Percentiles rank a stretch among this genome's conserved stretches.
Evolutionary conservation across 257 asterid genomes (phyloP).

Genomic region (Anisodus tanguticus): DNA sequence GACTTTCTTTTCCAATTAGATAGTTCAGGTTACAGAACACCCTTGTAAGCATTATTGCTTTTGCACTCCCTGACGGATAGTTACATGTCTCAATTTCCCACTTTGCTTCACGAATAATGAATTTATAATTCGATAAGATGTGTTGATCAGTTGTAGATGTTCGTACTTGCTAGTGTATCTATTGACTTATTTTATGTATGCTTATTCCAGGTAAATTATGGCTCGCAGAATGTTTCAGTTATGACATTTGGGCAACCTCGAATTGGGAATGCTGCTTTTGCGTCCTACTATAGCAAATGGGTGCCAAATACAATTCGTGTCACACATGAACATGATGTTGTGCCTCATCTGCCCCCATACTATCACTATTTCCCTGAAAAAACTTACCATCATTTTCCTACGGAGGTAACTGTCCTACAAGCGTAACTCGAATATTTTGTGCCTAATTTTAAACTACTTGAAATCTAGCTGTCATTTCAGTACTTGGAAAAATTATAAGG

Average conservation of each 20-base stretch:
- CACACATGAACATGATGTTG: slow-evolving; percentile 85
- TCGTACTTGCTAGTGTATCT: background rate
- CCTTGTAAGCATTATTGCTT: background rate
- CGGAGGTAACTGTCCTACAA: slow-evolving; percentile 65
- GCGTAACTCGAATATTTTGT: background rate
- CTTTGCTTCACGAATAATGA: slow-evolving; percentile 2
- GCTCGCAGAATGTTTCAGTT: slow-evolving; percentile 69
- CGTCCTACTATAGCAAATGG: slow-evolving; percentile 61
- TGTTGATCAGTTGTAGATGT: background rate
- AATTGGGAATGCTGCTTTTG: slow-evolving; percentile 88
- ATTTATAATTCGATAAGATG: background rate
- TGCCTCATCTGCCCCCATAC: slow-evolving; percentile 98
- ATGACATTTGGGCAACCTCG: slow-evolving; percentile 98
- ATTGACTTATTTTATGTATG: slow-evolving; percentile 5
- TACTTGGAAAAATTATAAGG: slow-evolving; percentile 14
- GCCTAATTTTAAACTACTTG: slow-evolving; percentile 9
- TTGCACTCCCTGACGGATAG: background rate
- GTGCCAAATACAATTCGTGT: slow-evolving; percentile 84
- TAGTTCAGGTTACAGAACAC: background rate
- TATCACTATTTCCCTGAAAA: slow-evolving; percentile 67
- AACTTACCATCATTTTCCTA: slow-evolving; percentile 90
- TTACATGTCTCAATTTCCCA: background rate
- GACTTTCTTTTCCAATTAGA: background rate
- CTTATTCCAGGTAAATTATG: slow-evolving; percentile 61
- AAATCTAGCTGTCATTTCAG: background rate